Evolutionary conservation across 2,329 filamentous ascomycete genomes (phyloP).

Genomic region (Trichocomaceae sp.): DNA sequence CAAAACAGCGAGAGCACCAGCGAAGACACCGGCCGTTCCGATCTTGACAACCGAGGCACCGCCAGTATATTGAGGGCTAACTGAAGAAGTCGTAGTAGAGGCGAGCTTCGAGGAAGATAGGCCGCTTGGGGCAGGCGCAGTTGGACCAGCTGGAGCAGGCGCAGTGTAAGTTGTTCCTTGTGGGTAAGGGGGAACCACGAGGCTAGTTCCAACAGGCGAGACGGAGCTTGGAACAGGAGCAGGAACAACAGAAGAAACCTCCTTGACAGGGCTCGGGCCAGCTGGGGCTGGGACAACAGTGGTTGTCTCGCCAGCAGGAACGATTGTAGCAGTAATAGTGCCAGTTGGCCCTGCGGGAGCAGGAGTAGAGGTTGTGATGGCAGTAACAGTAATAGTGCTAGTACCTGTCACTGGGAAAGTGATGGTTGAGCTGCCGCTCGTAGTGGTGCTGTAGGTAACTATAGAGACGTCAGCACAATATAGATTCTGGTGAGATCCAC

Average conservation of each 20-base stretch:
- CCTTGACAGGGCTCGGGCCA: neutral
- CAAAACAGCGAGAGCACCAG: conserved; percentile 6
- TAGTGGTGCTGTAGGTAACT: conserved; percentile 9
- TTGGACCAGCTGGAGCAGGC: neutral
- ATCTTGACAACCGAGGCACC: conserved; percentile 7
- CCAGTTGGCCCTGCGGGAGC: neutral
- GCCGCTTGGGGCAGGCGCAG: neutral
- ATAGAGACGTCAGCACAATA: neutral
- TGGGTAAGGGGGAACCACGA: neutral
- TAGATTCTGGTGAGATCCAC: neutral
- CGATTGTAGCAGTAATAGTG: neutral
- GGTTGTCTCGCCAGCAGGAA: neutral
- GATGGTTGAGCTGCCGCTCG: conserved; percentile 10
- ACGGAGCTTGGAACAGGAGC: neutral
- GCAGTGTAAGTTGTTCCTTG: neutral
- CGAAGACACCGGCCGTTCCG: neutral
- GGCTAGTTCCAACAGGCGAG: neutral
- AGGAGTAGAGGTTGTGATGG: conserved; percentile 9
- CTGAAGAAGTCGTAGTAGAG: conserved; percentile 2
- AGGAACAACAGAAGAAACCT: neutral
- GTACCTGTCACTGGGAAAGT: conserved; percentile 12
- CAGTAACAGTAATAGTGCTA: conserved; percentile 13
- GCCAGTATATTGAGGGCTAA: conserved; percentile 5
- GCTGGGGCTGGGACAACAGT: conserved; percentile 1
- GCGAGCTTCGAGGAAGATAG: conserved; percentile 2